Evolutionary conservation across 2,329 filamentous ascomycete genomes (phyloP).

Genomic region (Trichophyton mentagrophytes): DNA sequence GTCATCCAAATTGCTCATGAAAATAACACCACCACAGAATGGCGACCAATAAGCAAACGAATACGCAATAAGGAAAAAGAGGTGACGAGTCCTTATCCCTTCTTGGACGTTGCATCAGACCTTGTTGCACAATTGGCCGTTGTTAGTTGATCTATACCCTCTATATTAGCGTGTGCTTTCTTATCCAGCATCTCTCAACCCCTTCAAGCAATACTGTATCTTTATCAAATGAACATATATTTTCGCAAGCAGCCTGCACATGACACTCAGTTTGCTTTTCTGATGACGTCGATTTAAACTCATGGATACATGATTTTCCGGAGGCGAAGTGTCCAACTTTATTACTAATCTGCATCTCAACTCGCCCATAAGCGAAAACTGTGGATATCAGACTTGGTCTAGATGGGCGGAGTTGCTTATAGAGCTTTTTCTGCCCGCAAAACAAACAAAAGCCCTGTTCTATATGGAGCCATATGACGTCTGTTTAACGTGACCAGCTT

Average conservation of each 20-base stretch:
- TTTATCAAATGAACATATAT: background rate
- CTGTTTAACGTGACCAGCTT: background rate
- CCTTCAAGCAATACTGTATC: background rate
- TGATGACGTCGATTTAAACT: slow-evolving; percentile 4
- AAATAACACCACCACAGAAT: slow-evolving; percentile 29
- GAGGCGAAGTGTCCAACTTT: background rate
- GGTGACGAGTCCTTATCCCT: slow-evolving; percentile 88
- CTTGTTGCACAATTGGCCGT: slow-evolving; percentile 89
- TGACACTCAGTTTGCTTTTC: background rate
- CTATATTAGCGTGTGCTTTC: background rate
- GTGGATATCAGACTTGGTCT: background rate
- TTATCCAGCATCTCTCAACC: background rate
- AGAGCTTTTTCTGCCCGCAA: background rate
- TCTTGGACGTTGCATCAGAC: slow-evolving; percentile 82
- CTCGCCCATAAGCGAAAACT: background rate
- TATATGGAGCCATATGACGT: background rate
- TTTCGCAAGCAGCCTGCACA: background rate
- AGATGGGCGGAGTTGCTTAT: background rate
- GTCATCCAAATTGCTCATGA: slow-evolving; percentile 42
- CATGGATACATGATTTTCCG: background rate
- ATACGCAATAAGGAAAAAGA: slow-evolving; percentile 71
- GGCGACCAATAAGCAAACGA: slow-evolving; percentile 37
- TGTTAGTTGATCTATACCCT: slow-evolving; percentile 42
- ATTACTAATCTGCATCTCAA: background rate
- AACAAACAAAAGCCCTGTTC: background rate